Evolutionary conservation across 768 basidiomycete species (phyloP).

Genomic region (Boletus reticulatus): DNA sequence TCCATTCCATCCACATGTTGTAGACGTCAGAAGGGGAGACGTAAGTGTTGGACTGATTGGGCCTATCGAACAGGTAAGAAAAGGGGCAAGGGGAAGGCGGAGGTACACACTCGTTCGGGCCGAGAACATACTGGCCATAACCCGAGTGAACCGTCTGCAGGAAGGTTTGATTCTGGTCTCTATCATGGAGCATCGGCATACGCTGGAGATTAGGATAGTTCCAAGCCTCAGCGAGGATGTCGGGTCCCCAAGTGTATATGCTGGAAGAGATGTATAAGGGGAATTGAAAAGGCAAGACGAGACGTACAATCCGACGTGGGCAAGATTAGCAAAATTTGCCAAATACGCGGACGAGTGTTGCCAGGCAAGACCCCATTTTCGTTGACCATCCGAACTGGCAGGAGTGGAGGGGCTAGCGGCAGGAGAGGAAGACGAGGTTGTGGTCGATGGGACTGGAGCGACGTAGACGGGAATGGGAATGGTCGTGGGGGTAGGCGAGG

Average conservation of each 20-base stretch:
- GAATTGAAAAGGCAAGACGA: neutral
- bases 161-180: slow-evolving; percentile 45
- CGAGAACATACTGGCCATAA: slow-evolving; percentile 51
- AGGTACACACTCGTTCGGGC: slow-evolving; percentile 69
- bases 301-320: slow-evolving; percentile 43
- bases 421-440: slow-evolving; percentile 2
- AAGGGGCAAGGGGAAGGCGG: neutral
- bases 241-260: slow-evolving; percentile 59
- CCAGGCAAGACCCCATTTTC: slow-evolving; percentile 67
- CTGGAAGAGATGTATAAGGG: slow-evolving; percentile 21
- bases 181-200: slow-evolving; percentile 71
- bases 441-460: slow-evolving; percentile 7
- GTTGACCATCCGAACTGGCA: neutral
- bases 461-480: neutral
- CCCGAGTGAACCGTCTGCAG: slow-evolving; percentile 41
- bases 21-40: slow-evolving; percentile 50
- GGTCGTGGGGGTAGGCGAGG: slow-evolving; percentile 18
- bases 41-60: slow-evolving; percentile 50
- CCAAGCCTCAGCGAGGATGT: neutral
- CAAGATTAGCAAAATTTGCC: slow-evolving; percentile 39
- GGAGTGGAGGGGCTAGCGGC: neutral
- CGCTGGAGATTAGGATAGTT: neutral
- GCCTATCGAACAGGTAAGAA: slow-evolving; percentile 42
- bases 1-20: slow-evolving; percentile 55
- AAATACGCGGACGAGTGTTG: no score